These are phyloP conservation scores for Crataegus laevigata DNA, from an alignment of 306 rosid species.

Conservation along the genomic window DNA sequence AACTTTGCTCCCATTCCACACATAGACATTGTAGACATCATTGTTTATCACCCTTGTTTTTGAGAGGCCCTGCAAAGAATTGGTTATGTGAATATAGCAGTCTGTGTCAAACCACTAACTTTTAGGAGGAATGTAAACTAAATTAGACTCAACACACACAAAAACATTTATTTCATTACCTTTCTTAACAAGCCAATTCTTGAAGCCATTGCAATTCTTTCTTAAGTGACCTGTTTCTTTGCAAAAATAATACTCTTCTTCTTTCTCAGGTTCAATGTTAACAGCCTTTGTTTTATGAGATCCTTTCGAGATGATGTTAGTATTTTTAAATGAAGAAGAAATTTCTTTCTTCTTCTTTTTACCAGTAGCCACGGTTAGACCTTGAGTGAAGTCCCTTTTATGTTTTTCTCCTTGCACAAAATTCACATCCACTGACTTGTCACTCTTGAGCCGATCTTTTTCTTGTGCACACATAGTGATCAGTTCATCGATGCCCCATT, in stretches of 20 bases:
- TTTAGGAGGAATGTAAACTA: not conserved
- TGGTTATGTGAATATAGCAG: no score
- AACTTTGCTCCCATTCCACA: no score
- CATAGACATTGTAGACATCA: no score
- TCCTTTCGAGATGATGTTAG: not conserved
- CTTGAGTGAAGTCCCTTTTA: not conserved
- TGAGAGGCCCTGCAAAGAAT: no score
- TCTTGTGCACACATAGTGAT: not conserved
- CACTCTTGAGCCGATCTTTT: not conserved
- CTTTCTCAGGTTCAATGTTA: not conserved
- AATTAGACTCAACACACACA: not conserved
- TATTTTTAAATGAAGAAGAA: no score
- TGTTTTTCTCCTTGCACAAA: not conserved
- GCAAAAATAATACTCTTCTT: not conserved
- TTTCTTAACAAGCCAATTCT: not conserved
- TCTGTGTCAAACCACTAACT: no score
- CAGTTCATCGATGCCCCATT: not conserved
- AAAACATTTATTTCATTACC: not conserved
- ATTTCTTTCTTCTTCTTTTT: no score
- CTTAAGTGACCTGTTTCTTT: not conserved
- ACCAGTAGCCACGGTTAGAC: not conserved
- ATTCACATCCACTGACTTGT: not conserved
- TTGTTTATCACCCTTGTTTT: no score
- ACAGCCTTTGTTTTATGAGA: not conserved
- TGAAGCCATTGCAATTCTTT: not conserved